Evolutionary conservation across 2,329 filamentous ascomycete genomes (phyloP).

Genomic region (Lizonia empirigonia): DNA sequence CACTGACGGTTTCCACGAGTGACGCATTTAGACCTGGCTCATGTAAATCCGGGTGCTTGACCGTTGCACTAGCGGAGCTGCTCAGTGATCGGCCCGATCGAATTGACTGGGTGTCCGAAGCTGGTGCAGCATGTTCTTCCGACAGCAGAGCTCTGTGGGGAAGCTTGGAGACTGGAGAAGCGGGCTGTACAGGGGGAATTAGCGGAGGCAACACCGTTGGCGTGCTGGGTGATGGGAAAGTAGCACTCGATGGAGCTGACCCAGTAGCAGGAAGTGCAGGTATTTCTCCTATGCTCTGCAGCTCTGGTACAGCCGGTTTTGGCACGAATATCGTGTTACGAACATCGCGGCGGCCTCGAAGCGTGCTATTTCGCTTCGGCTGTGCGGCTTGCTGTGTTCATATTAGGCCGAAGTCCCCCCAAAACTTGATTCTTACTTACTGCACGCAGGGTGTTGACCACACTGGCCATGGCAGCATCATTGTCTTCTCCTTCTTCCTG

Average conservation of each 20-base stretch:
- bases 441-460: slow-evolving; percentile 72
- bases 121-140: slow-evolving; percentile 60
- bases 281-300: slow-evolving; percentile 45
- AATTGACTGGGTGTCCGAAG: slow-evolving; percentile 88
- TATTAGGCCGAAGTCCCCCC: slow-evolving; percentile 22
- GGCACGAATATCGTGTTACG: slow-evolving; percentile 88
- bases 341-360: slow-evolving; percentile 87
- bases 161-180: slow-evolving; percentile 45
- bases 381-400: slow-evolving; percentile 62
- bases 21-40: slow-evolving; percentile 83
- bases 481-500: slow-evolving; percentile 77
- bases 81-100: slow-evolving; percentile 83
- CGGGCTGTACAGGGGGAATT: slow-evolving; percentile 38
- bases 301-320: slow-evolving; percentile 45
- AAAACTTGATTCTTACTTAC: slow-evolving; percentile 44
- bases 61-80: slow-evolving; percentile 63
- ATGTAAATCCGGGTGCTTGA: slow-evolving; percentile 81
- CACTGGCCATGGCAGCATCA: slow-evolving; percentile 74
- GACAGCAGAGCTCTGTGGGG: slow-evolving; percentile 44
- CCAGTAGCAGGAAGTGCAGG: slow-evolving; percentile 29
- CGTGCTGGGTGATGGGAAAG: slow-evolving; percentile 15
- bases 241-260: slow-evolving; percentile 21
- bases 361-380: slow-evolving; percentile 65
- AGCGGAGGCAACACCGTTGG: slow-evolving; percentile 23
- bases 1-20: slow-evolving; percentile 89